Evolutionary conservation across 768 basidiomycete genomes (phyloP), one percentile per base, ranked within the genome.

Genomic region (Plicaturopsis crispa): DNA sequence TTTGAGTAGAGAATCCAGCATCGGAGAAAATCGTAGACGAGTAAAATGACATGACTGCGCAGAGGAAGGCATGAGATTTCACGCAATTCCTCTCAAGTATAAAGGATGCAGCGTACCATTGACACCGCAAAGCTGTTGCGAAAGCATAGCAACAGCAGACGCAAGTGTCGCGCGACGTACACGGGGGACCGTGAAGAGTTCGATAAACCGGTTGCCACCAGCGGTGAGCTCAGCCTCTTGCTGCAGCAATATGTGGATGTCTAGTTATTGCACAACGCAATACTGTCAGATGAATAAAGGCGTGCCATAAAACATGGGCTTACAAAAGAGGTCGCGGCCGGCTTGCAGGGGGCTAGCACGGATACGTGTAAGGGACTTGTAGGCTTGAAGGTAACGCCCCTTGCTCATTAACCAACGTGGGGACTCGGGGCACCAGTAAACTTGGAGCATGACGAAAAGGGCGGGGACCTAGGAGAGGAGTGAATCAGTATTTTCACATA

Each of bases 281-380:
- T n/a, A n/a, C n/a, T n/a, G n/a, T n/a, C n/a, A n/a, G n/a, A n/a
- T n/a, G n/a, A n/a, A n/a, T n/a, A n/a, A n/a, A n/a, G n/a, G n/a
- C n/a, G n/a, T n/a, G n/a, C n/a, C n/a, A n/a, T n/a, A n/a, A n/a
- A n/a, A n/a, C n/a, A 5, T 31, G 16, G 5, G 42, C 50, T 14
- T 69, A 55, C 79, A 80, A 55, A 76, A 82, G 30, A 82, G 57
- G 47, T 84, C 83, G 16, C 82, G 66, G 3, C 81, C 81, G 7
- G 82, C 82, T 43, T 80, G 74, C n/a, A 84, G 49, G 1, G 59
- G 63, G 34, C 61, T 65, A 48, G 66, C 61, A 36, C 83, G 73
- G 4, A 84, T 67, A 22, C 71, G 68, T 14, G 54, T 51, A 6
- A 84, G 61, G 3, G 68, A 68, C 6, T 64, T 48, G 45, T 63